A percentile compares a stretch with the other conserved stretches of the same genome.
These are phyloP conservation scores for Epithele typhae DNA, from an alignment of 768 basidiomycete species.

Conservation along the genomic window DNA sequence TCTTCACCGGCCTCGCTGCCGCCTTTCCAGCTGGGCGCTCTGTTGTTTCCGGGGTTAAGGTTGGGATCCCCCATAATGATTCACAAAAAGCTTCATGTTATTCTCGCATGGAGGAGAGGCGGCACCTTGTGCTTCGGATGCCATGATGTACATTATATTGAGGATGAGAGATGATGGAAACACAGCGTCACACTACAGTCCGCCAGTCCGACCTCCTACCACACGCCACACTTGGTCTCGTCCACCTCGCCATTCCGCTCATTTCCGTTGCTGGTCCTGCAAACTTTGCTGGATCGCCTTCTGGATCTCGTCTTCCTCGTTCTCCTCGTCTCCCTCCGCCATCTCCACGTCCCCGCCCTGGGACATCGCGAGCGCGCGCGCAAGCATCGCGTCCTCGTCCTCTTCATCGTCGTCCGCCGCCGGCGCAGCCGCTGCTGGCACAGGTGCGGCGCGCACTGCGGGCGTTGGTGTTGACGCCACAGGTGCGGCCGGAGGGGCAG, in stretches of 20 bases:
- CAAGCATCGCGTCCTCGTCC: constrained; percentile 76
- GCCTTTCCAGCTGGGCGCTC: not conserved
- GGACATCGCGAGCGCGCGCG: constrained; percentile 75
- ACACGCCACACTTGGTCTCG: too few relatives aligned
- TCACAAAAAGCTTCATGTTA: too few relatives aligned
- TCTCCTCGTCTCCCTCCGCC: constrained; percentile 51
- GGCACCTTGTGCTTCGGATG: too few relatives aligned
- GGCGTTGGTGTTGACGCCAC: constrained; percentile 29
- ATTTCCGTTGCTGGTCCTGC: constrained; percentile 51
- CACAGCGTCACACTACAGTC: too few relatives aligned
- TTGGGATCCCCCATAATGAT: too few relatives aligned
- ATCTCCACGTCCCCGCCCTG: constrained; percentile 46
- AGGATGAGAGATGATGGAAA: constrained; percentile 4
- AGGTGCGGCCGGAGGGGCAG: constrained; percentile 29
- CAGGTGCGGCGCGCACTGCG: constrained; percentile 23
- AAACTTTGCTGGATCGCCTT: constrained; percentile 94
- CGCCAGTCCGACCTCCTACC: too few relatives aligned
- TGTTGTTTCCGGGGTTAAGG: constrained; percentile 7
- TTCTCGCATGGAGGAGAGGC: too few relatives aligned
- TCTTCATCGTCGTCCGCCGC: constrained; percentile 50
- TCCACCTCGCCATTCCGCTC: constrained; percentile 1
- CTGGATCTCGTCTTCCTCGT: constrained; percentile 87
- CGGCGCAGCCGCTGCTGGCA: constrained; percentile 20
- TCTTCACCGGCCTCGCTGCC: not conserved
- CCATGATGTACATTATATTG: constrained; percentile 15